Conservation (phyloP, 257 asterid species). For the Salvia rosmarinus region DNA sequence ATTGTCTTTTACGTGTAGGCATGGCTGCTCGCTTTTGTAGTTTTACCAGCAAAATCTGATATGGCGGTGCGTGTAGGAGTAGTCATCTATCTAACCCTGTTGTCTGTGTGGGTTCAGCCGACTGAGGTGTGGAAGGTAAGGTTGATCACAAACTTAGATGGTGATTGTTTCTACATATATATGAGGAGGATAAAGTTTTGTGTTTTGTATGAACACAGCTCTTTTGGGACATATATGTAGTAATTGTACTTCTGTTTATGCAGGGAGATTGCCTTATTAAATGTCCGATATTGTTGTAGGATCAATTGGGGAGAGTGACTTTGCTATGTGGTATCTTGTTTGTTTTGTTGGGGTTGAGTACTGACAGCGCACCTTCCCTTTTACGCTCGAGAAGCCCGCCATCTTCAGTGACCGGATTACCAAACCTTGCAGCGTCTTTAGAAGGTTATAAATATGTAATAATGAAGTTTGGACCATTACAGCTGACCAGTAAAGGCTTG, state of each 20-base stretch:
- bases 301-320: conserved; percentile 89
- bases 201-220: conserved; percentile 4
- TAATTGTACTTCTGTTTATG: conserved; percentile 45
- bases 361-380: conserved; percentile 90
- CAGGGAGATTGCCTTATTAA: conserved; percentile 51
- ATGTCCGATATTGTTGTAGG: conserved; percentile 69
- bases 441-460: conserved; percentile 78
- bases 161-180: conserved; percentile 5
- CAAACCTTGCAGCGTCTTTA: conserved; percentile 60
- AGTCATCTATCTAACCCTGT: conserved; percentile 59
- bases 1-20: conserved; percentile 52
- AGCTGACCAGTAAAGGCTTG: conserved; percentile 82
- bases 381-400: conserved; percentile 85
- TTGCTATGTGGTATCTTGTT: conserved; percentile 83
- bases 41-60: conserved; percentile 82
- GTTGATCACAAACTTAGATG: conserved; percentile 6
- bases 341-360: conserved; percentile 74
- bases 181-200: neutral
- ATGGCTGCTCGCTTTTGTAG: conserved; percentile 85
- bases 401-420: conserved; percentile 63
- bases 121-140: conserved; percentile 88
- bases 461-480: conserved; percentile 86
- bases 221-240: conserved; percentile 17
- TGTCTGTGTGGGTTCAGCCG: conserved; percentile 80
- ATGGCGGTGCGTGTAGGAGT: conserved; percentile 64